phyloP scores from a whole-genome alignment of 129 eudicot species.

The Calendula officinalis region DNA sequence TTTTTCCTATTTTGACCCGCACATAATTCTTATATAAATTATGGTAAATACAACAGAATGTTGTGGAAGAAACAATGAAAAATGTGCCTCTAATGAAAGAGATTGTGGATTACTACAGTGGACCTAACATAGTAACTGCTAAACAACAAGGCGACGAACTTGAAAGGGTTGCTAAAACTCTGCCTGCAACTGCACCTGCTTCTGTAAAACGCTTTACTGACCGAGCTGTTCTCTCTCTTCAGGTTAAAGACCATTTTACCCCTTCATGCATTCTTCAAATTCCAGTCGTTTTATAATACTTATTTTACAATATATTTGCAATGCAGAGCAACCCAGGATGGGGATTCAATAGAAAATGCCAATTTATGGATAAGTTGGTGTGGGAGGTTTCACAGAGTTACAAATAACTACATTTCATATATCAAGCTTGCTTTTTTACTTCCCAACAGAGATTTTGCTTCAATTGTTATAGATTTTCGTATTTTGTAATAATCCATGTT shows the following conservation, averaged over 20 bases:
- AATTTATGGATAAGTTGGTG: conserved; percentile 84
- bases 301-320: conserved; percentile 3
- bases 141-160: conserved; percentile 77
- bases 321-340: conserved; percentile 99
- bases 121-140: conserved; percentile 83
- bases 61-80: conserved; percentile 66
- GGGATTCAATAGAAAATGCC: conserved; percentile 86
- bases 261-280: too few species aligned
- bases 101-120: conserved; percentile 75
- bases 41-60: conserved; percentile 46
- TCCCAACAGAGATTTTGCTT: too few species aligned
- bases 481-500: too few species aligned
- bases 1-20: too few species aligned
- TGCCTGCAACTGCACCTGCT: conserved; percentile 64
- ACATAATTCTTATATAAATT: too few species aligned
- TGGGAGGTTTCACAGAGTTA: conserved; percentile 61
- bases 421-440: too few species aligned
- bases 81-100: conserved; percentile 70
- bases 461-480: too few species aligned
- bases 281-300: too few species aligned
- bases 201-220: conserved; percentile 75
- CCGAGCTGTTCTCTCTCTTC: conserved; percentile 77
- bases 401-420: too few species aligned
- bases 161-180: conserved; percentile 87
- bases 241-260: too few species aligned